phyloP scores from a whole-genome alignment of 2,329 filamentous ascomycete genomes.

The Botrytis elliptica region DNA sequence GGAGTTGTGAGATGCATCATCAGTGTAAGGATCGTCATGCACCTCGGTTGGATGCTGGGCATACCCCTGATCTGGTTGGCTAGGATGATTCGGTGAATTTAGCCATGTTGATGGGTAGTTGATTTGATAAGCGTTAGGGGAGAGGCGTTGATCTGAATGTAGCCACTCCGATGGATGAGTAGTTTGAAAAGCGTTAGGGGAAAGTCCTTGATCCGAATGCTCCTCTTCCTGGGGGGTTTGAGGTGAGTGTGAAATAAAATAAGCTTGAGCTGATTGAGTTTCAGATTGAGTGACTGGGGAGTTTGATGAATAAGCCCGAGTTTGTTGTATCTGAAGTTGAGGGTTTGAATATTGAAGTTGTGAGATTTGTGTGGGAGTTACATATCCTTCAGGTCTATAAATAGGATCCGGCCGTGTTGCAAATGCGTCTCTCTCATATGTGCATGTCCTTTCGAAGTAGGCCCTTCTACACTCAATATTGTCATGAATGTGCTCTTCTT shows the following conservation, averaged over 20 bases:
- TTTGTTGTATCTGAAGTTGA: neutral
- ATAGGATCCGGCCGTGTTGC: neutral
- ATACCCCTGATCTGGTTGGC: neutral
- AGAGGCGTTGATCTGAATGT: neutral
- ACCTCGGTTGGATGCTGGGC: neutral
- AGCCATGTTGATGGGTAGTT: neutral
- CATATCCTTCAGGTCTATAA: neutral
- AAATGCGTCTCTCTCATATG: neutral
- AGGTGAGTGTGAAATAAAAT: neutral
- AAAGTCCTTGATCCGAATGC: neutral
- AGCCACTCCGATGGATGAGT: neutral
- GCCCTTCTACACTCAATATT: neutral
- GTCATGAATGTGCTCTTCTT: neutral
- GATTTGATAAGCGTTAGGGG: neutral
- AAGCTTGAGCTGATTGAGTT: neutral
- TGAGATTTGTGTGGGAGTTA: neutral
- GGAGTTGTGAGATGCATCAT: neutral
- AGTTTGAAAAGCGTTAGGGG: neutral
- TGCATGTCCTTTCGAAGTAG: fast-evolving
- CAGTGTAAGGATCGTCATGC: neutral
- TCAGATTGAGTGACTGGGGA: neutral
- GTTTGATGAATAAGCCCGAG: neutral
- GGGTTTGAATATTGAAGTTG: neutral
- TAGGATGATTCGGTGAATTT: neutral
- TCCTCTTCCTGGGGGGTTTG: neutral